Evolutionary conservation across 225 moss, liverwort and hornwort genomes (phyloP).

Genomic region (Rhytidiadelphus loreus): DNA sequence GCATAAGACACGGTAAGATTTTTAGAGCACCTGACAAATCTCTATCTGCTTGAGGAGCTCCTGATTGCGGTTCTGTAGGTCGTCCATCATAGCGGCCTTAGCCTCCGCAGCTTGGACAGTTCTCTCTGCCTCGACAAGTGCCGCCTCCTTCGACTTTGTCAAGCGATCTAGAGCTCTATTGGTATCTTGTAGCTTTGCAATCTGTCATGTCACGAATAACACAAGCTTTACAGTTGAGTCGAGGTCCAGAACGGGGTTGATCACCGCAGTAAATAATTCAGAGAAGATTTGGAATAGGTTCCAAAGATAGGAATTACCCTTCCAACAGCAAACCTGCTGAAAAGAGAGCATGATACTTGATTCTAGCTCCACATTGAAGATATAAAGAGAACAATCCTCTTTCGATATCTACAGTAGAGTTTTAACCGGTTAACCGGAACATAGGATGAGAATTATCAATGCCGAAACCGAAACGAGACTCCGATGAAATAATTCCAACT

Average conservation of each 20-base stretch:
- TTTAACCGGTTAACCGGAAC: background rate
- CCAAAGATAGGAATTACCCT: background rate
- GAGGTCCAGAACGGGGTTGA: background rate
- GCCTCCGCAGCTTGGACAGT: slow-evolving; percentile 42
- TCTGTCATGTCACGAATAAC: slow-evolving; percentile 2
- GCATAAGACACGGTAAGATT: background rate
- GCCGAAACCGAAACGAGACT: background rate
- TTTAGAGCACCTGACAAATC: slow-evolving; percentile 33
- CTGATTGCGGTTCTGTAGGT: slow-evolving; percentile 54
- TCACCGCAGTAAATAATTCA: background rate
- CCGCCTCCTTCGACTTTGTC: slow-evolving; percentile 54
- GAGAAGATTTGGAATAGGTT: background rate
- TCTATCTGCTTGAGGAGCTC: slow-evolving; percentile 58
- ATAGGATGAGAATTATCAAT: background rate
- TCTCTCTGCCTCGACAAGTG: slow-evolving; percentile 50
- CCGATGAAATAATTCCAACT: background rate
- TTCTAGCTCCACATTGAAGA: background rate
- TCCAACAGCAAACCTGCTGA: background rate
- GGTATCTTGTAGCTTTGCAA: slow-evolving; percentile 45
- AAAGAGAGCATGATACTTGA: background rate
- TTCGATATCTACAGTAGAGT: background rate
- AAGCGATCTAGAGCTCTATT: slow-evolving; percentile 52
- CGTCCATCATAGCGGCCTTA: slow-evolving; percentile 53
- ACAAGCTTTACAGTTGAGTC: background rate
- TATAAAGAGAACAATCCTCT: background rate